These are phyloP conservation scores for Oryza officinalis DNA, from an alignment of 176 grass and related monocot species.

Conservation along the genomic window DNA sequence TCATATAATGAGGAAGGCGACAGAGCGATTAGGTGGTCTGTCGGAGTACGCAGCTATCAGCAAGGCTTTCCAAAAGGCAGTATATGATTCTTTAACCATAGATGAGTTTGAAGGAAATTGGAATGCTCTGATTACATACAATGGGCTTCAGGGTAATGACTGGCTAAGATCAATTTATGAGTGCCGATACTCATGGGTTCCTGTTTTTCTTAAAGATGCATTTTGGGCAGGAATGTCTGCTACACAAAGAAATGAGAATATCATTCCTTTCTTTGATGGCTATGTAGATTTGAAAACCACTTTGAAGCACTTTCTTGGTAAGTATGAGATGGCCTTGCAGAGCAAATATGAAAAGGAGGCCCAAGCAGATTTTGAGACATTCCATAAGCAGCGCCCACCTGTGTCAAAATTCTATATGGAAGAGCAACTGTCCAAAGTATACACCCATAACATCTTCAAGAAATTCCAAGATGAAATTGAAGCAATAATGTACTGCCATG, in stretches of 20 bases:
- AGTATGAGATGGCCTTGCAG: slow-evolving; percentile 85
- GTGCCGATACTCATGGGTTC: slow-evolving; percentile 75
- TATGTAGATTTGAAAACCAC: slow-evolving; percentile 85
- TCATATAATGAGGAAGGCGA: slow-evolving; percentile 83
- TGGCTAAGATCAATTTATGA: slow-evolving; percentile 90
- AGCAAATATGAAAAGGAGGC: slow-evolving; percentile 93
- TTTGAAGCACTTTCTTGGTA: slow-evolving; percentile 85
- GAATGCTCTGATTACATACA: slow-evolving; percentile 67
- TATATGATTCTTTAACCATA: slow-evolving; percentile 76
- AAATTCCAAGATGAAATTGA: slow-evolving; percentile 98
- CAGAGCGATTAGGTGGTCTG: slow-evolving; percentile 70
- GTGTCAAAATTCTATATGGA: slow-evolving; percentile 99
- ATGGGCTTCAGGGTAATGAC: slow-evolving; percentile 76
- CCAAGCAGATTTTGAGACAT: slow-evolving; percentile 97
- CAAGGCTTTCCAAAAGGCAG: slow-evolving; percentile 86
- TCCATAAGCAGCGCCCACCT: slow-evolving; percentile 84
- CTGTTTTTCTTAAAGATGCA: slow-evolving; percentile 83
- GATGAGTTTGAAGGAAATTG: slow-evolving; percentile 89
- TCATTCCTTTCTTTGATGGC: slow-evolving; percentile 86
- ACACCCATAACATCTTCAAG: slow-evolving; percentile 97
- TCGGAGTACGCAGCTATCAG: slow-evolving; percentile 78
- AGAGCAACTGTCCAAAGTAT: slow-evolving; percentile 93
- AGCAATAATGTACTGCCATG: slow-evolving; percentile 98
- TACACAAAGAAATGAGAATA: slow-evolving; percentile 68
- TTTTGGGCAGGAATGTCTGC: slow-evolving; percentile 98